A percentile compares a stretch with the other conserved stretches of the same genome.
These are phyloP conservation scores for Neospora caninum DNA, from an alignment of 169 alveolate species.

Conservation along the genomic window DNA sequence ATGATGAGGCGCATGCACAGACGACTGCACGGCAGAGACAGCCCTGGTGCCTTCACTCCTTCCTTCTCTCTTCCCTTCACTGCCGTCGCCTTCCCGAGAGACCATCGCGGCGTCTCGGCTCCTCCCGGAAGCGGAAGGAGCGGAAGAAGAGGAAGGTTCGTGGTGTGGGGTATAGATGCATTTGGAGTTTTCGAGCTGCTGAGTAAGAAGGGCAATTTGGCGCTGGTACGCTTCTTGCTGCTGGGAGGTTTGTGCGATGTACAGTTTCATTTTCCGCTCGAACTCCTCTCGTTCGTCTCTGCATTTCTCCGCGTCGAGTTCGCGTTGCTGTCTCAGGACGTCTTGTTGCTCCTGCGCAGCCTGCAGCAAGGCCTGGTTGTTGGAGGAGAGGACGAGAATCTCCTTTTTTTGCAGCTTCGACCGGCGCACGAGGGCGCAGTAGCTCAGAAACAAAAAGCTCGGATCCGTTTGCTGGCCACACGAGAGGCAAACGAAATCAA, in stretches of 20 bases:
- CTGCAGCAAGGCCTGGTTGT: slow-evolving; percentile 23
- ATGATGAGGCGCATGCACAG: not conserved
- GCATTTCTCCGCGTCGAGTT: slow-evolving; percentile 3
- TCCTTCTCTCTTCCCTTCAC: not conserved
- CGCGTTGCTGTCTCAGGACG: slow-evolving; percentile 48
- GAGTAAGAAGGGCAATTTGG: not conserved
- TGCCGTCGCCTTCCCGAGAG: not conserved
- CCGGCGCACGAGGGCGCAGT: slow-evolving; percentile 39
- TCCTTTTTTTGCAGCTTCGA: slow-evolving; percentile 47
- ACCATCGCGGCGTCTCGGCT: not conserved
- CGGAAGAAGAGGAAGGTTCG: not conserved
- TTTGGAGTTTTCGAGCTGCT: not conserved
- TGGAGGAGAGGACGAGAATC: not conserved
- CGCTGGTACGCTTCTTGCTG: not conserved
- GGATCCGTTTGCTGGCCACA: slow-evolving; percentile 64
- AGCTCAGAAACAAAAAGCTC: slow-evolving; percentile 48
- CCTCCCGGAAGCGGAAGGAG: not conserved
- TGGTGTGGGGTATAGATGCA: not conserved
- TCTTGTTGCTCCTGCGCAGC: slow-evolving; percentile 59
- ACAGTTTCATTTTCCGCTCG: not conserved
- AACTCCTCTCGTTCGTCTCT: not conserved
- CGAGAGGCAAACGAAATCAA: slow-evolving; percentile 1
- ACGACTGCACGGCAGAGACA: not conserved
- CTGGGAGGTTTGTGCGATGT: not conserved
- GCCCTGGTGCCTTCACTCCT: not conserved